phyloP scores from a whole-genome alignment of 352 stramenopile species.

The Halophytophthora polymorphica region DNA sequence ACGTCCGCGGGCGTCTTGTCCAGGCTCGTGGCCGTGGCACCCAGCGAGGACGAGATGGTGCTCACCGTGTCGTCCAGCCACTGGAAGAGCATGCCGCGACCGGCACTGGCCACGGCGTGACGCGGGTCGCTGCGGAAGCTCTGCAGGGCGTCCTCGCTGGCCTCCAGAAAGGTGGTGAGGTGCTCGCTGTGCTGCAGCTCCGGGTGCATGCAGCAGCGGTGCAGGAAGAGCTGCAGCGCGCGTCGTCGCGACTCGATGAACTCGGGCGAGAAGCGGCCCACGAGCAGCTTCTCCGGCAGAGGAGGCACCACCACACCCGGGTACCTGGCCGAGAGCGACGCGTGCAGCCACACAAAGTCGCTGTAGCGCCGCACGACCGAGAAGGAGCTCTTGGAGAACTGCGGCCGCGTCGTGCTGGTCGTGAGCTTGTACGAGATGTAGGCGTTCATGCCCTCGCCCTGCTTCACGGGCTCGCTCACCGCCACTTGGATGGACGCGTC shows the following conservation, averaged over 20 bases:
- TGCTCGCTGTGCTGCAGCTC: slow-evolving; percentile 85
- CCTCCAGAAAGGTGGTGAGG: slow-evolving; percentile 82
- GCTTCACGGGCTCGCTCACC: slow-evolving; percentile 95
- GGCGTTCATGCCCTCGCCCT: slow-evolving; percentile 96
- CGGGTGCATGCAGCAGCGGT: slow-evolving; percentile 73
- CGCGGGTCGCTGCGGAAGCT: slow-evolving; percentile 67
- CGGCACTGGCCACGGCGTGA: slow-evolving; percentile 37
- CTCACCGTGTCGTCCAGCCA: slow-evolving; percentile 86
- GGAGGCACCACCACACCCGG: slow-evolving; percentile 92
- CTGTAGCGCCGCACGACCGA: slow-evolving; percentile 92
- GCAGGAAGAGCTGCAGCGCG: slow-evolving; percentile 77
- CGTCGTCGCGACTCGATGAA: slow-evolving; percentile 88
- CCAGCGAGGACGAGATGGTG: slow-evolving; percentile 78
- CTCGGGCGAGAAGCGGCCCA: slow-evolving; percentile 91
- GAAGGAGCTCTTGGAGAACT: slow-evolving; percentile 86
- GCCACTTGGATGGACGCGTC: slow-evolving; percentile 67
- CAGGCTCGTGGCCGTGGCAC: slow-evolving; percentile 44
- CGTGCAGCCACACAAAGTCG: slow-evolving; percentile 96
- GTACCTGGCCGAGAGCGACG: slow-evolving; percentile 82
- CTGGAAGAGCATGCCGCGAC: slow-evolving; percentile 74
- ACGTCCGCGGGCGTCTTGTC: slow-evolving; percentile 90
- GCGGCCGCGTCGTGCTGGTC: slow-evolving; percentile 66
- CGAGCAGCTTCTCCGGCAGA: slow-evolving; percentile 94
- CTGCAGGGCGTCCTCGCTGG: slow-evolving; percentile 63
- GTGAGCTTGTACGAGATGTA: slow-evolving; percentile 97